Base-by-base conservation (phyloP, 1,284 basidiomycete species). In the Heterobasidion parviporum region DNA sequence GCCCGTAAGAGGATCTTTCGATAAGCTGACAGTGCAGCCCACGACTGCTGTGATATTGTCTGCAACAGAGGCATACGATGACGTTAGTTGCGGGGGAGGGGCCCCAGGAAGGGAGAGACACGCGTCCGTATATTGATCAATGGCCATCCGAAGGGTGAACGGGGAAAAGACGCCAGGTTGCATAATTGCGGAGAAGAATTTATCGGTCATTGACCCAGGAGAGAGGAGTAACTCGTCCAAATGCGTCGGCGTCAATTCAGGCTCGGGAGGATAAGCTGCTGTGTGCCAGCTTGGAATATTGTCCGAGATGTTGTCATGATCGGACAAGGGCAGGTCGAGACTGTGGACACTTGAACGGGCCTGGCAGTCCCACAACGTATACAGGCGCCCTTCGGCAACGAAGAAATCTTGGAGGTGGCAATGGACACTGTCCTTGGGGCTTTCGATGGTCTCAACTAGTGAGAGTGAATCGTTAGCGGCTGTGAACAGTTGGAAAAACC, bases 121-220 rank as follows among this genome's bases (percentile, higher is more conserved):
- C 5, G 82, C 76, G 50, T 85, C 79, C 46, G 83, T 83, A 69
- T 97, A 97, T 61, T 90, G 87, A 52, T 86, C 82, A 55, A 96
- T 78, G 14, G 92, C 92, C 8, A 82, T 85, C 53, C 81, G 81
- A 43, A 97, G 79, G 7, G 92, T 92, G 41, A 88, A 71, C 1
- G 81, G 75, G 4, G 94, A 94, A 71, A 96, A 97, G 54, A 91
- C 79, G 18, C 92, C 92, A 0, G 94, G 94, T 46, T 85, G 79
- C 75, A 94, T 83, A 59, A 96, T 79, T 50, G 88, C 90, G 54
- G 84, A 77, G 64, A 94, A 78, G 69, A 94, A 94, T 57, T 85
- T 86, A 57, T 86, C 83, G 0, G 87, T 73, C 72, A 92, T 72
- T 1, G 90, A 89, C n/a, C 79, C 87, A 50, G 80, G 78, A 44